Base-by-base conservation (phyloP, 768 basidiomycete genomes). In the Mycena indigotica region DNA sequence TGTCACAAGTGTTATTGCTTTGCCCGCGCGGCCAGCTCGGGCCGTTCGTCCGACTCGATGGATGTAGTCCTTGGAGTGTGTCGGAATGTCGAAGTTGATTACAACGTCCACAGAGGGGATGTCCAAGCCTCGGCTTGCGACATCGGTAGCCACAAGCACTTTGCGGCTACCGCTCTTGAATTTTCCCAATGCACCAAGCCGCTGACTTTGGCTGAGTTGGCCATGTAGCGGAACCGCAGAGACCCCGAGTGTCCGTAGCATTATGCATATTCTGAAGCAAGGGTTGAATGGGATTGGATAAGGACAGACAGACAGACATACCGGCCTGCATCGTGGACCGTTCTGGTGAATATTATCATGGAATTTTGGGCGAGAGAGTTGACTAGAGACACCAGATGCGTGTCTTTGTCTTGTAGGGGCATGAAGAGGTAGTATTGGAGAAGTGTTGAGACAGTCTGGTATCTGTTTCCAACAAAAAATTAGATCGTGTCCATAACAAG, bases 11-110 rank as follows among this genome's bases (percentile, higher is more conserved):
- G 95, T 97, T 66, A 99, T 91, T 1, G 93, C 88, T 76, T 98
- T 98, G 41, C 97, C 97, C 1, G 94, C 86, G 40, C 97, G 85
- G n/a, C 97, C 97, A 2, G 97, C 97, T 68, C 97, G 89, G 5
- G 97, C 97, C 28, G 97, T 99, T 55, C 97, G 86, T 35, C 97
- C 97, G 10, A 99, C 97, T 41, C 97, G 87, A 70, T 99, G 97
- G 50, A 99, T 97, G 73, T 99, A 99, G 72, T 98, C 97, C 77
- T 99, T 98, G 16, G 95, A 98, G 70, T 98, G 93, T 1, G 93
- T 93, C 1, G 97, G 97, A 61, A 98, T 89, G 72, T 97, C 95
- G 71, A 93, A 99, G 74, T 99, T 99, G 73, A 99, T 92, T 56
- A 99, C 95, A 30, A 95, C 78, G 68, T 99, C 97, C 35, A 99